Base-by-base conservation (phyloP, 345 rosid genomes). In the Stellera chamaejasme region DNA sequence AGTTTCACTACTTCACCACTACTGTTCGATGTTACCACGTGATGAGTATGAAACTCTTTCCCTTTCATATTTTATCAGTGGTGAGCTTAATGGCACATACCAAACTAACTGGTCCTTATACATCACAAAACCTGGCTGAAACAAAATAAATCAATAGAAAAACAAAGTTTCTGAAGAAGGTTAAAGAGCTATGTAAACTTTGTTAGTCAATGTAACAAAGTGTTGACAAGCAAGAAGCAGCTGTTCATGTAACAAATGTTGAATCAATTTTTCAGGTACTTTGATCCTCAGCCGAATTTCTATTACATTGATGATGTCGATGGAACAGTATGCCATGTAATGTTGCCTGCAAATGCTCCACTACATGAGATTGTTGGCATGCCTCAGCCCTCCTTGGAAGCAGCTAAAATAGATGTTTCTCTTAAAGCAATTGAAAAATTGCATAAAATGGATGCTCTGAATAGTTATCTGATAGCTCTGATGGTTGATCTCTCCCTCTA, bases 341-440 rank as follows among this genome's bases (percentile, higher is more conserved):
- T 64, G 46, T 78, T 92, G 52, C 98, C 98, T 67, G 69, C 92
- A 51, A 92, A 88, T 78, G 85, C 98, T 74, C 95, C 96, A 50
- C 60, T 74, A 54, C 73, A 78, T 74, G 75, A 77, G 63, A 72
- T 85, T 52, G 68, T 65, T 48, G 66, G 98, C 64, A 49, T 72
- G 8, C 81, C 83, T 27, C 90, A 69, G 64, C 57, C 84, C 66
- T 85, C 95, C 16, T 66, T 52, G 48, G 92, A 88, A 67, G 84
- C 77, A 75, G 93, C 98, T 49, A 88, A 85, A 70, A 88, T 67
- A 69, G 90, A 83, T 62, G 88, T 90, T 61, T 85, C 90, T 71
- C 73, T 85, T 68, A 78, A 77, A 66, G 98, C 96, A 52, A 79
- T 92, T 62, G 75, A 80, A 72, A 72, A 77, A 70, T 77, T 92